Conservation (phyloP, 805 yeast genomes). For the Starmerella apis region DNA sequence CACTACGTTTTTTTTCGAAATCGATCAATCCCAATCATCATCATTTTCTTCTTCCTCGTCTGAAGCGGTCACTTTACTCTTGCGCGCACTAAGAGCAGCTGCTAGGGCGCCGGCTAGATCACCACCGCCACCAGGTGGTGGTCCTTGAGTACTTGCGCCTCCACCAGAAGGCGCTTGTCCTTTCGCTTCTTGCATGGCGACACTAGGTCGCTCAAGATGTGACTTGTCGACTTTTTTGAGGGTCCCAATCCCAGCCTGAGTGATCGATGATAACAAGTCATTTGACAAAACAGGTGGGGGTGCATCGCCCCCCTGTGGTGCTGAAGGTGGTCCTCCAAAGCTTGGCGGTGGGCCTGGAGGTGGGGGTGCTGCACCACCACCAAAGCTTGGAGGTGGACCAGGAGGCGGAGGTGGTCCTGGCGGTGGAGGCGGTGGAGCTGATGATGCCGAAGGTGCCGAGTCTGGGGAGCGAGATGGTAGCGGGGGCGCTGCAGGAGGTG, state of each 20-base stretch:
- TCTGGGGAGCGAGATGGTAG: slow-evolving; percentile 11
- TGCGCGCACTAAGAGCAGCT: slow-evolving; percentile 72
- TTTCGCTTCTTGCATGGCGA: slow-evolving; percentile 55
- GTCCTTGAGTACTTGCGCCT: slow-evolving; percentile 29
- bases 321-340: slow-evolving; percentile 33
- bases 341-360: slow-evolving; percentile 29
- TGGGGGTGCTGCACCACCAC: too few species aligned
- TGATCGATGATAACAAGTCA: slow-evolving; percentile 63
- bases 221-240: slow-evolving; percentile 73
- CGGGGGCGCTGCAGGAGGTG: slow-evolving; percentile 31
- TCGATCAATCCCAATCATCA: slow-evolving; percentile 57
- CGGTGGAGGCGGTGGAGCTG: neutral
- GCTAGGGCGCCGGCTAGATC: slow-evolving; percentile 75
- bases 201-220: slow-evolving; percentile 71
- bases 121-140: slow-evolving; percentile 30
- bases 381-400: slow-evolving; percentile 19
- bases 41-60: slow-evolving; percentile 77
- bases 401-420: neutral
- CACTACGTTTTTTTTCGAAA: too few species aligned
- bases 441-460: neutral
- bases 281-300: slow-evolving; percentile 18
- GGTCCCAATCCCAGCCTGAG: slow-evolving; percentile 63
- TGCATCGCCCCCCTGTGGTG: slow-evolving; percentile 55
- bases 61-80: slow-evolving; percentile 66
- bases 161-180: slow-evolving; percentile 27